Base-by-base conservation (phyloP, 805 yeast genomes). In the Ogataea dorogensis region DNA sequence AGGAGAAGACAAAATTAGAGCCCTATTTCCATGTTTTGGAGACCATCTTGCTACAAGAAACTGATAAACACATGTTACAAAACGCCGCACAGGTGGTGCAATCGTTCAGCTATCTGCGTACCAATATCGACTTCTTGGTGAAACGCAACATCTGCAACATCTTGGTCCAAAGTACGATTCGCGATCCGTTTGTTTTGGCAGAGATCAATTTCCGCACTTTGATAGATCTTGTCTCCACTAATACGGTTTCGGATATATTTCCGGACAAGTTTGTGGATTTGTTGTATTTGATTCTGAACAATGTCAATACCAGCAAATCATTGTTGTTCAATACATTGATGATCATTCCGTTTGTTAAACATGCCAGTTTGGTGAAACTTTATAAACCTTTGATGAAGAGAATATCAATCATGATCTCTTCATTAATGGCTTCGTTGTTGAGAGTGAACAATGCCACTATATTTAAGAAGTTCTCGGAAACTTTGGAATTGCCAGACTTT, bases 51-150 rank as follows among this genome's bases (percentile, higher is more conserved):
- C 31, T 35, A 5, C 13, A 27, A 3, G 47, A 48, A 11, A 22
- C 44, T 1, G 41, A 54, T 20, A 36, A 44, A n/a, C 14, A 18
- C 3, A 31, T 53, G 15, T 33, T 54, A 3, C 25, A 31, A 18
- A 41, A 48, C 14, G 44, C 59, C 2, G 53, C 61, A 3, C 37
- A 52, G 4, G 46, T 59, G 7, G 40, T 58, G 6, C 58, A 56
- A 27, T 54, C 59, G 12, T 58, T 54, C 40, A 49, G 58, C 17
- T 56, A 49, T 26, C 36, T 43, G 15, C 51, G 46, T 32, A 36
- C 44, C 22, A 50, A 50, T 25, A 33, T 49, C 5, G 53, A 43
- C 16, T 43, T 43, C 11, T 38, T 58, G 24, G 31, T 51, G 13
- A 34, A 39, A 5, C 31, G 36, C 25, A 43, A 40, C 16, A 38